Base-by-base conservation (phyloP, 257 asterid genomes). In the Solanum chmielewskii region DNA sequence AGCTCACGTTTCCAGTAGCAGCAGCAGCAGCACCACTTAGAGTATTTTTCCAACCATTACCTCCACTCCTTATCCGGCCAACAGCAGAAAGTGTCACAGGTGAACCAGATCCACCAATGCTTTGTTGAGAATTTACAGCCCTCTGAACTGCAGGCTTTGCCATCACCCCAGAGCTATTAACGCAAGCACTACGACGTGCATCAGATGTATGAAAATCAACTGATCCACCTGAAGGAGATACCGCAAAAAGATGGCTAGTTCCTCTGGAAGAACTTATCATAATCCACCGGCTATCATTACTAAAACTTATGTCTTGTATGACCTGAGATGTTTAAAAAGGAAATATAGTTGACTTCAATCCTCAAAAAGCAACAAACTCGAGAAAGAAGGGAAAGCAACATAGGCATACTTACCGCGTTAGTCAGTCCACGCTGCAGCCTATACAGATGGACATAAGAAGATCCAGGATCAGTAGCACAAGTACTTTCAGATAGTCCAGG, bases 221-320 rank as follows among this genome's bases (percentile, higher is more conserved):
- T 35, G 90, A 86, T 70, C 89, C 93, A 52, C 90, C 98, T 2
- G 92, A 93, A 27, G 95, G 96, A 76, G 98, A 94, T 85, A 94
- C 92, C 44, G 95, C 93, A 89, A 95, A 97, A 86, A 97, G 95
- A 88, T 97, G 99, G 89, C 95, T 92, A 74, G 99, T 97, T 86
- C 99, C 99, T 88, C 98, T 93, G 12, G 94, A 94, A 35, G 94
- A 91, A 88, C 94, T 92, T 77, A 91, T 87, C 88, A 91, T 78
- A 70, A 92, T 83, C 93, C 94, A 97, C 71, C 91, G 94, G 89
- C 98, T 93, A 87, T 97, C 98, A 37, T 92, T 90, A 80, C 99
- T 97, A 87, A 97, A 95, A 91, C 99, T 93, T 76, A 97, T 93
- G 87, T 97, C 99, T 88, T 95, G 98, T 91, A 97, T 97, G 88